A percentile compares a stretch with the other conserved stretches of the same genome.
These are phyloP conservation scores for Pseudozyma sp. DNA, from an alignment of 1,284 basidiomycete genomes.

Conservation along the genomic window DNA sequence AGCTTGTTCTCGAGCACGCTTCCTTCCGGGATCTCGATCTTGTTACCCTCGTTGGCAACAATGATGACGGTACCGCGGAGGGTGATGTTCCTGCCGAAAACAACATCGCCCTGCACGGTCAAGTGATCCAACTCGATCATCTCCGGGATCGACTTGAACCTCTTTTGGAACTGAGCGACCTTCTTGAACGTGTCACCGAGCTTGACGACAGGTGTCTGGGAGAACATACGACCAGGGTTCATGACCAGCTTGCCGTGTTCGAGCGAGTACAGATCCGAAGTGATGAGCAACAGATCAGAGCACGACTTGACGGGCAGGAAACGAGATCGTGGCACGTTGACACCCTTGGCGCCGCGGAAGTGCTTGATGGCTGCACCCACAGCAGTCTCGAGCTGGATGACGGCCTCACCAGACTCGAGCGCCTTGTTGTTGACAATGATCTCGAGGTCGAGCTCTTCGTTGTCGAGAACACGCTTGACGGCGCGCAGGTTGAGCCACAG, in stretches of 20 bases:
- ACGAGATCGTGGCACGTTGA: conserved; percentile 95
- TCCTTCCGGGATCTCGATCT: conserved; percentile 95
- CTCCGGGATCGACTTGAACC: conserved; percentile 95
- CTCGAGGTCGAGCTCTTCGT: conserved; percentile 84
- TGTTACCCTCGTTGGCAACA: conserved; percentile 91
- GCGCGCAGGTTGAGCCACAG: conserved; percentile 91
- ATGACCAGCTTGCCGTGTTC: conserved; percentile 94
- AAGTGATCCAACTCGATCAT: conserved; percentile 87
- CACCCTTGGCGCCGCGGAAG: conserved; percentile 88
- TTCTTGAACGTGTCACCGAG: conserved; percentile 82
- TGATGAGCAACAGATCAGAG: conserved; percentile 84
- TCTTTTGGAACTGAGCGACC: conserved; percentile 96
- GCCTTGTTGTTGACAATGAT: conserved; percentile 91
- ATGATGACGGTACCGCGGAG: conserved; percentile 72
- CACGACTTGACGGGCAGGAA: conserved; percentile 90
- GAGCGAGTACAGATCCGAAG: conserved; percentile 94
- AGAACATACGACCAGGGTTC: conserved; percentile 74
- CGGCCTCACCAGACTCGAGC: conserved; percentile 76
- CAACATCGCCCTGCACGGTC: conserved; percentile 95
- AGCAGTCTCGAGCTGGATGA: conserved; percentile 93
- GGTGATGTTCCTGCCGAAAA: conserved; percentile 92
- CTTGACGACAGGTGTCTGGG: conserved; percentile 93
- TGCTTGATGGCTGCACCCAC: conserved; percentile 98
- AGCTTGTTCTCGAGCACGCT: conserved; percentile 88
- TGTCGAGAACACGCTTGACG: conserved; percentile 93